These are phyloP conservation scores for Gloeostereum incarnatum DNA, from an alignment of 768 basidiomycete species.

Conservation along the genomic window DNA sequence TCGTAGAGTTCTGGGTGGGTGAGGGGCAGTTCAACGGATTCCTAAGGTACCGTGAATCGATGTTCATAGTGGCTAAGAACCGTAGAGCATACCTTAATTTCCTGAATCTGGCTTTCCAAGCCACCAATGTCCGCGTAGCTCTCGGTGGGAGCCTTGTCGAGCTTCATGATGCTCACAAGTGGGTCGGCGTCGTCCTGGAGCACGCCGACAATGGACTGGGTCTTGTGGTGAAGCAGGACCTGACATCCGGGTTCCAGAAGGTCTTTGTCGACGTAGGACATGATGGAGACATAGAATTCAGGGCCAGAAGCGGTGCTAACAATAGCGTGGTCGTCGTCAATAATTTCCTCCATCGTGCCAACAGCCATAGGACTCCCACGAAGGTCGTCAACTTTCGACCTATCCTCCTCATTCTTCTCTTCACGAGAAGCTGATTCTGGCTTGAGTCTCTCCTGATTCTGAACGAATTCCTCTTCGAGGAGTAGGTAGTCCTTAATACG, in stretches of 20 bases:
- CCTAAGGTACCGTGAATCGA: conserved; percentile 33
- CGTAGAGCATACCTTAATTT: conserved; percentile 78
- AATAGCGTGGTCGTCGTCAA: conserved; percentile 99
- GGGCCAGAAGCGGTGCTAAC: conserved; percentile 91
- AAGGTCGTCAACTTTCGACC: conserved; percentile 87
- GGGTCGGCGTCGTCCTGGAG: conserved; percentile 93
- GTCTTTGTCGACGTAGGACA: conserved; percentile 80
- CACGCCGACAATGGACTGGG: conserved; percentile 90
- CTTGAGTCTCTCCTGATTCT: conserved; percentile 86
- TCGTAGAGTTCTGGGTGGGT: conserved; percentile 98
- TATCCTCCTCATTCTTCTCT: conserved; percentile 94
- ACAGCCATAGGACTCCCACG: conserved; percentile 98
- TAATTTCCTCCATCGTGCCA: conserved; percentile 95
- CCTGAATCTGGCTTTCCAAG: conserved; percentile 93
- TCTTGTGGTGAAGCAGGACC: conserved; percentile 94
- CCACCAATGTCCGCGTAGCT: conserved; percentile 99
- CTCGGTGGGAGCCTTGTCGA: conserved; percentile 98
- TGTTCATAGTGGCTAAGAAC: background rate
- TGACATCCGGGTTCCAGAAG: conserved; percentile 93
- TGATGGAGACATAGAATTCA: conserved; percentile 82
- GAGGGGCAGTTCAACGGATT: conserved; percentile 95
- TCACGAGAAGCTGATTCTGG: conserved; percentile 82
- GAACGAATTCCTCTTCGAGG: conserved; percentile 91
- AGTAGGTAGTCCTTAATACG: conserved; percentile 97
- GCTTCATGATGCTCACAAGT: conserved; percentile 96